Evolutionary conservation across 2,329 filamentous ascomycete species (phyloP).

Genomic region (Daldinia eschscholtzii): DNA sequence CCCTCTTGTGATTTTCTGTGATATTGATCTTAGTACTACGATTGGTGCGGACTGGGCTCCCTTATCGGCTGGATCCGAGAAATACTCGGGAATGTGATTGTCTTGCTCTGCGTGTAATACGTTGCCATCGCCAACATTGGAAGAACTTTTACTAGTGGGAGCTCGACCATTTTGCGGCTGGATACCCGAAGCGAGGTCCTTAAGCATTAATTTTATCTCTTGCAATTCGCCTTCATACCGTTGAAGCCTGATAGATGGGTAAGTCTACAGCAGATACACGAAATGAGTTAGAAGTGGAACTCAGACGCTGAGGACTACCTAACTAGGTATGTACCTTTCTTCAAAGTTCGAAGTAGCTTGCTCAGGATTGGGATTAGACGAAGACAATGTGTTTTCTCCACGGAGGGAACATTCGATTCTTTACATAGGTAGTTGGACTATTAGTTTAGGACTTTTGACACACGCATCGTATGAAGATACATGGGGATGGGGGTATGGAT

Average conservation of each 20-base stretch:
- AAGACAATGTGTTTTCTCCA: constrained; percentile 36
- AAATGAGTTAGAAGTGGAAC: not conserved
- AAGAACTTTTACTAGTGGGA: constrained; percentile 20
- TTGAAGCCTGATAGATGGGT: constrained; percentile 41
- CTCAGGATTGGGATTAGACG: constrained; percentile 16
- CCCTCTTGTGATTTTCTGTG: constrained; percentile 48
- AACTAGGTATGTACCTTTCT: constrained; percentile 47
- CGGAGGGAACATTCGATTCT: constrained; percentile 50
- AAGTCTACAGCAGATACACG: constrained; percentile 11
- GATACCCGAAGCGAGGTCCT: constrained; percentile 35
- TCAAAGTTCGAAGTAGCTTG: constrained; percentile 39
- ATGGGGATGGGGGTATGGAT: not conserved
- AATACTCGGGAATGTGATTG: constrained; percentile 45
- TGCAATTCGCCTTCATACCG: constrained; percentile 47
- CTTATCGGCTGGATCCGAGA: constrained; percentile 51
- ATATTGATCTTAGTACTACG: constrained; percentile 52
- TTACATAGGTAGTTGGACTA: constrained; percentile 11
- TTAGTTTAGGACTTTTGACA: constrained; percentile 6
- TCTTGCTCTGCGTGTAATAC: constrained; percentile 37
- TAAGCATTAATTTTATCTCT: constrained; percentile 48
- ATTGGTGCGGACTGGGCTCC: constrained; percentile 51
- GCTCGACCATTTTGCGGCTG: constrained; percentile 22
- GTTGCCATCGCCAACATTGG: constrained; percentile 20
- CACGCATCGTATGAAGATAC: not conserved
- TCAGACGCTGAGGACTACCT: not conserved